A percentile compares a stretch with the other conserved stretches of the same genome.
Conservation (phyloP, 768 basidiomycete genomes). For the Collybia nuda region DNA sequence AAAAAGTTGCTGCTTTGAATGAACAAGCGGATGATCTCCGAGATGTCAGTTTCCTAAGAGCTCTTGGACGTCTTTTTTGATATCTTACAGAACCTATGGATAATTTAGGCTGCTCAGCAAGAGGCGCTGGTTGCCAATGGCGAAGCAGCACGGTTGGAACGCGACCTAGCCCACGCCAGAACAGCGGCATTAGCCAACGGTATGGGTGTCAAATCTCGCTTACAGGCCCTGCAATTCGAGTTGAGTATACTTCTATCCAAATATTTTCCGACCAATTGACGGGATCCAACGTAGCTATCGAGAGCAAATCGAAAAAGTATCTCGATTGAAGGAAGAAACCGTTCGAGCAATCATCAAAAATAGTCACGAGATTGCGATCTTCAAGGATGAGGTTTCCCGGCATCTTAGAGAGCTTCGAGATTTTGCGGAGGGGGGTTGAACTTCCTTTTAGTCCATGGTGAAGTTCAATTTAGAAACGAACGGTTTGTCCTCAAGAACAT, state of each 20-base stretch:
- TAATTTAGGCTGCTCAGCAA: constrained; percentile 67
- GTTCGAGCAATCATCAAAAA: constrained; percentile 81
- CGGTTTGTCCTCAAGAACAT: too few relatives aligned
- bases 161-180: constrained; percentile 71
- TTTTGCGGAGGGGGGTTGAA: constrained; percentile 46
- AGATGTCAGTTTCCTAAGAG: constrained; percentile 51
- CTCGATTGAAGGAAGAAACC: constrained; percentile 75
- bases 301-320: constrained; percentile 76
- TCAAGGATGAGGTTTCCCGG: constrained; percentile 77
- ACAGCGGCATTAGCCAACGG: constrained; percentile 78
- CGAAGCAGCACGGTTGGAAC: constrained; percentile 67
- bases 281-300: constrained; percentile 54
- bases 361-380: constrained; percentile 78
- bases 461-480: too few relatives aligned
- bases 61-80: neutral
- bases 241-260: constrained; percentile 29
- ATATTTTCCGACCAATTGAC: neutral
- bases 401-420: constrained; percentile 68
- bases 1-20: constrained; percentile 66
- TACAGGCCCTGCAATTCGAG: constrained; percentile 79
- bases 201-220: constrained; percentile 77
- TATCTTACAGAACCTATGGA: neutral
- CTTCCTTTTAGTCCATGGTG: too few relatives aligned
- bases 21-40: constrained; percentile 81
- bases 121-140: constrained; percentile 66